These are phyloP conservation scores for Aureobasidium sp. DNA, from an alignment of 2,329 filamentous ascomycete genomes.

Conservation along the genomic window DNA sequence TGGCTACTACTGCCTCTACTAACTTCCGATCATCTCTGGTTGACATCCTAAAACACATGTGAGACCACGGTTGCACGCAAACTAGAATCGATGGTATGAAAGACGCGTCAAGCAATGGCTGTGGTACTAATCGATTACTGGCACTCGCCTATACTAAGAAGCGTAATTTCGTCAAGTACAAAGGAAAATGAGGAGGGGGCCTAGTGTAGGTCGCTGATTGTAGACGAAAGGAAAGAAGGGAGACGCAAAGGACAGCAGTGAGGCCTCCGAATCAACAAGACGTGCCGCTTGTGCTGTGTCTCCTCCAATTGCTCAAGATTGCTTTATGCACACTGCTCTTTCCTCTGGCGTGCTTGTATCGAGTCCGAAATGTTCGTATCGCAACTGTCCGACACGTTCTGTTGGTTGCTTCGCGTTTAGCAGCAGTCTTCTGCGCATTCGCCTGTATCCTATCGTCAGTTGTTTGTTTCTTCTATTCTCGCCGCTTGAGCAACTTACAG, in stretches of 20 bases:
- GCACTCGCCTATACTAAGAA: conserved; percentile 1
- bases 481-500: conserved; percentile 23
- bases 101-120: conserved; percentile 1
- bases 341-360: not conserved
- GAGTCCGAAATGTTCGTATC: not conserved
- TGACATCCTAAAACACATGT: not conserved
- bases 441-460: conserved; percentile 8
- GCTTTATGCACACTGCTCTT: not conserved
- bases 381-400: not conserved
- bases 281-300: not conserved
- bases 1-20: not conserved
- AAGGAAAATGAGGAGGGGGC: not conserved
- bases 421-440: conserved; percentile 38
- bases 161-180: conserved; percentile 6
- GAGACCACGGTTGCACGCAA: not conserved
- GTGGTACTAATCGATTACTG: not conserved
- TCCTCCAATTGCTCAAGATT: not conserved
- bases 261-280: not conserved
- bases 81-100: not conserved
- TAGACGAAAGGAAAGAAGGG: not conserved
- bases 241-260: not conserved
- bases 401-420: conserved; percentile 11
- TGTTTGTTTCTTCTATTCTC: not conserved
- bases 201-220: not conserved
- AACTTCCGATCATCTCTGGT: no score